Evolutionary conservation across 352 stramenopile species (phyloP).

Genomic region (Phytophthora parvispora): DNA sequence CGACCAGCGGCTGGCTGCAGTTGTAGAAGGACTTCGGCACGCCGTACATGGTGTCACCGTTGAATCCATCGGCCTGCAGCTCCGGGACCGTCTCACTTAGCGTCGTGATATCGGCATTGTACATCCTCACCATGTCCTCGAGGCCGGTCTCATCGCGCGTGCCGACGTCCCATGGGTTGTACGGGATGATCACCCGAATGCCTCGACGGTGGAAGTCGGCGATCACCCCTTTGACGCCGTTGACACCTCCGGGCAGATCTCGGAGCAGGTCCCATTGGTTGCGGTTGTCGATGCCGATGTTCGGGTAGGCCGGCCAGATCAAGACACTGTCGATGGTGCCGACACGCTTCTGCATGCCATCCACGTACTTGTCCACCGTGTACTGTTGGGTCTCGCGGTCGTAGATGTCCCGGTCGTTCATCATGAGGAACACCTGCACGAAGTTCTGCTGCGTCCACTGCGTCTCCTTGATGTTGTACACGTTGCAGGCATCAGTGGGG

Average conservation of each 20-base stretch:
- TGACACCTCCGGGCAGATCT: slow-evolving; percentile 63
- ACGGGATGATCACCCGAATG: slow-evolving; percentile 81
- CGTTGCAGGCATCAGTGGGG: slow-evolving; percentile 55
- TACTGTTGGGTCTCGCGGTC: slow-evolving; percentile 71
- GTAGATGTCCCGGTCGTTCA: slow-evolving; percentile 83
- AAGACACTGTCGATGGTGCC: slow-evolving; percentile 83
- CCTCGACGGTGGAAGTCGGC: slow-evolving; percentile 66
- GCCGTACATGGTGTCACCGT: slow-evolving; percentile 92
- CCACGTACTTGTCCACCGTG: slow-evolving; percentile 78
- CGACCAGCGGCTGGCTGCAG: slow-evolving; percentile 66
- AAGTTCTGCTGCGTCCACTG: slow-evolving; percentile 87
- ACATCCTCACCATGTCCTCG: slow-evolving; percentile 74
- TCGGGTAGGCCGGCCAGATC: slow-evolving; percentile 86
- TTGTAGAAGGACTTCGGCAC: slow-evolving; percentile 87
- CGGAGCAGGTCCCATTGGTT: slow-evolving; percentile 85
- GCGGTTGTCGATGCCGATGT: slow-evolving; percentile 85
- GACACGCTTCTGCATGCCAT: slow-evolving; percentile 59
- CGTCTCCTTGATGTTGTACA: slow-evolving; percentile 73
- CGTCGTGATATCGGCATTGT: slow-evolving; percentile 73
- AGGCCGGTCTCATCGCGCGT: slow-evolving; percentile 67
- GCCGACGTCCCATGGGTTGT: slow-evolving; percentile 87
- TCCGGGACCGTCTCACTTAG: slow-evolving; percentile 50
- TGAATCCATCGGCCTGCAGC: slow-evolving; percentile 80
- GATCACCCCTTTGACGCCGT: slow-evolving; percentile 57
- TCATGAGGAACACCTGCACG: slow-evolving; percentile 81